Evolutionary conservation across 108 stramenopile species (phyloP), one percentile per base, ranked within the genome.

Genomic region (Fragilaria radians): DNA sequence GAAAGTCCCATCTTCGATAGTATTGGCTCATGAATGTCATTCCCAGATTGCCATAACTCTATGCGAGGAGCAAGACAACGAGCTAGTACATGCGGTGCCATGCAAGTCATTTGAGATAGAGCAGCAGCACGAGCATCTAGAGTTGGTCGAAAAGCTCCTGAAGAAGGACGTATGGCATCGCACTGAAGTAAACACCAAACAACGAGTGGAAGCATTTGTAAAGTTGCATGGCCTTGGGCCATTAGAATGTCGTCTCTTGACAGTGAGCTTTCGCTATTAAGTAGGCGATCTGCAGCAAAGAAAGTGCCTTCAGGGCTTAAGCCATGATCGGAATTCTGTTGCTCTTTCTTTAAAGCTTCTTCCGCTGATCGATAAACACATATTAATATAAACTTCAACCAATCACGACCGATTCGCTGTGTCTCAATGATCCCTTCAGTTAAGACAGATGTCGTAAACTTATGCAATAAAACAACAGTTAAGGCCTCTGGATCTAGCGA

Each of bases 401-500:
- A 82, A 0, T 53, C n/a, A 45, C 61, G 62, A 0, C 52, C 77
- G 4, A 66, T 47, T 5, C 55, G 24, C 36, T 69, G 63, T 5
- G 71, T 49, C 3, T 25, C 62, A 9, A 29, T 62, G 2, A 73
- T 14, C 7, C 74, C 77, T 33, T 69, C 74, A 52, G 54, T 62
- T 27, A 71, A 34, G 14, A 59, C 50, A 34, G 72, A 66, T 4
- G 77, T 36, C 1, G 57, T n/a, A 19, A 78, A 50, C 53, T 82
- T 82, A 28, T 78, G 74, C 57, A 62, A 82, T 5, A 82, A 46
- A 32, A 78, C 68, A 23, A 65, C 45, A 0, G 76, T 63, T 19
- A 83, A 45, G 14, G 70, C 82, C 50, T 83, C 82, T 14, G 70
- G 63, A 45, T 83, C 82, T 27, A 83, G 9, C 11, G 62, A 29